These are phyloP conservation scores for Neurospora sp. DNA, from an alignment of 495 filamentous ascomycete species.

Conservation along the genomic window DNA sequence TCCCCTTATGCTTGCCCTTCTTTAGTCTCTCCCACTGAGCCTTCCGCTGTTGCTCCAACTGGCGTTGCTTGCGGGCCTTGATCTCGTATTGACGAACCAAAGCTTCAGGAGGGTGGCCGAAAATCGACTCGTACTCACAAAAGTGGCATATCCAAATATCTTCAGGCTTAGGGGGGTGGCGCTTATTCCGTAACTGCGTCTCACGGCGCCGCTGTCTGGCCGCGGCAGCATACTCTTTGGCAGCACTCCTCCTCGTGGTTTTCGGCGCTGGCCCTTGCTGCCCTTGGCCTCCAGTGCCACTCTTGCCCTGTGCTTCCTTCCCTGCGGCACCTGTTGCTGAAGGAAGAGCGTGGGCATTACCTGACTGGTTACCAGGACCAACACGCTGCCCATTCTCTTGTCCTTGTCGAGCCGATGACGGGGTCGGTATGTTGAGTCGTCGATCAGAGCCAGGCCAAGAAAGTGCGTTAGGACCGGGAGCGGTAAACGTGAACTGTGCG, in stretches of 20 bases:
- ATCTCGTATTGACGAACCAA: conserved; percentile 88
- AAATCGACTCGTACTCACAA: conserved; percentile 81
- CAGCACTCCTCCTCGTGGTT: conserved; percentile 9
- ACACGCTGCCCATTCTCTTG: conserved; percentile 10
- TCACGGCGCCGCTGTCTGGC: conserved; percentile 31
- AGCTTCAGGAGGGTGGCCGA: conserved; percentile 70
- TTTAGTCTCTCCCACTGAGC: conserved; percentile 87
- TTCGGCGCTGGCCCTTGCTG: conserved; percentile 7
- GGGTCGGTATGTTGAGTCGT: conserved; percentile 1
- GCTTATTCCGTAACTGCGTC: conserved; percentile 51
- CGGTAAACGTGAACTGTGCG: conserved; percentile 83
- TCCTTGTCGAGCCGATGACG: conserved; percentile 1
- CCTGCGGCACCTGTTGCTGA: neutral
- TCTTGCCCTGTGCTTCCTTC: conserved; percentile 7
- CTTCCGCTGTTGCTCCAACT: conserved; percentile 70
- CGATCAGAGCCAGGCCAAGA: conserved; percentile 49
- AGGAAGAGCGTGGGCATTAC: neutral
- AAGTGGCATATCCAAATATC: conserved; percentile 94
- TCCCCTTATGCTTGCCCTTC: conserved; percentile 82
- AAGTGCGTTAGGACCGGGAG: conserved; percentile 36
- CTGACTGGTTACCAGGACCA: conserved; percentile 4
- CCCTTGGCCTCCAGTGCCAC: neutral
- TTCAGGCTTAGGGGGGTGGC: conserved; percentile 60
- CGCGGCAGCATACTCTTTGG: conserved; percentile 13
- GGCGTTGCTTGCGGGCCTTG: conserved; percentile 79